Base-by-base conservation (phyloP, 306 rosid species). In the Sicyos edulis region DNA sequence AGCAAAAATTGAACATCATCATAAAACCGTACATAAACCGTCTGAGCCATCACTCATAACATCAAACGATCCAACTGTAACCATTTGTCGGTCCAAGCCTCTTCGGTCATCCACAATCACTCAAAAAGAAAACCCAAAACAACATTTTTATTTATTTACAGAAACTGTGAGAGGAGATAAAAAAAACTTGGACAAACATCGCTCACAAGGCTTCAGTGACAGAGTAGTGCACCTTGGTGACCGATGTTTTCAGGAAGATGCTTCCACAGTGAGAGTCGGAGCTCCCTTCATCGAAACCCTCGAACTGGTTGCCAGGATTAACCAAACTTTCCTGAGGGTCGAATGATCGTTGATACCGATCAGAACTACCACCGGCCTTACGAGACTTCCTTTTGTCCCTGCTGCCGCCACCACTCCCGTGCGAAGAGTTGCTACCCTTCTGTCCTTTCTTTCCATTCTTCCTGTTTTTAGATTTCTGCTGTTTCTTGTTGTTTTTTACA, bases 151-250 rank as follows among this genome's bases (percentile, higher is more conserved):
- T 80, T 85, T 83, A 84, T 70, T 53, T 54, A 77, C 85, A 86
- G 12, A 34, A 74, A 24, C 65, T 37, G 55, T 37, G 53, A 32
- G 51, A 66, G 54, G 49, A 37, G 60, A 76, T 20, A 54, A 16
- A 68, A 77, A 77, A 32, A 32, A 32, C 21, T 40, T 75, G 65
- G 22, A 76, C 12, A 52, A 17, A 54, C 14, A 44, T 50, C 32
- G 65, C 68, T 92, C 88, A 89, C 73, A 78, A 63, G 60, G 95
- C 96, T 80, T 86, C 97, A 9, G 96, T 88, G 22, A 86, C 83
- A 0, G 87, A 74, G 77, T 70, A 89, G 74, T 83, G 92, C 87
- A 87, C 69, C 71, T 80, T 76, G 0, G 88, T 44, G 74, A 83
- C 74, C 4, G 95, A 84, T 20, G 71, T 79, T 69, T 78, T 86